phyloP scores from a whole-genome alignment of 805 yeast genomes.

The Wickerhamomyces hampshirensis region DNA sequence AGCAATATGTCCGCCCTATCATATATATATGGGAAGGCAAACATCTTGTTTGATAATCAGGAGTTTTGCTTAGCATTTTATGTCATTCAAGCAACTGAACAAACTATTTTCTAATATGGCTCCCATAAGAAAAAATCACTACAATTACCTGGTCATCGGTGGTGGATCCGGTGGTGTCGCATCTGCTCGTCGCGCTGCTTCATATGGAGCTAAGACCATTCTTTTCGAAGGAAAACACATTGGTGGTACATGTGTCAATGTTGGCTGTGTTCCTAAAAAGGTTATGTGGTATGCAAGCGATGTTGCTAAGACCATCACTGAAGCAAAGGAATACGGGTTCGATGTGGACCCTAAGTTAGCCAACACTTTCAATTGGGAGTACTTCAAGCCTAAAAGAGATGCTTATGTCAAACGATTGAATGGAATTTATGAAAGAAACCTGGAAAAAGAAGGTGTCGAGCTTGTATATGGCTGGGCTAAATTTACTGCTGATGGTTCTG shows the following conservation, averaged over 20 bases:
- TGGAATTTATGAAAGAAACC: constrained; percentile 88
- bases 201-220: constrained; percentile 84
- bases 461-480: constrained; percentile 81
- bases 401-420: constrained; percentile 84
- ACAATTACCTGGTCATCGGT: constrained; percentile 91
- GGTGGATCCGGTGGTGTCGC: constrained; percentile 99
- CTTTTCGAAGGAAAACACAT: constrained; percentile 75
- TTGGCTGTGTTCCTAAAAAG: constrained; percentile 98
- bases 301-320: constrained; percentile 66
- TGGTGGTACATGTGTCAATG: constrained; percentile 99
- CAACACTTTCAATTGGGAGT: constrained; percentile 74
- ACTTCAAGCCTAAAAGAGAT: constrained; percentile 82
- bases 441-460: constrained; percentile 86
- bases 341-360: constrained; percentile 48
- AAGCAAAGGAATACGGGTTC: constrained; percentile 83
- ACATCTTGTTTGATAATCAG: no score
- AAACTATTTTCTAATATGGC: constrained; percentile 42
- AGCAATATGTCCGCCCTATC: no score
- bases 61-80: no score
- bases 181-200: constrained; percentile 95
- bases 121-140: constrained; percentile 49
- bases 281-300: constrained; percentile 99
- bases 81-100: constrained; percentile 4
- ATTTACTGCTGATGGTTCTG: constrained; percentile 63
- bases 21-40: background rate